Evolutionary conservation across 2,329 filamentous ascomycete genomes (phyloP).

Genomic region (Remersonia thermophila): DNA sequence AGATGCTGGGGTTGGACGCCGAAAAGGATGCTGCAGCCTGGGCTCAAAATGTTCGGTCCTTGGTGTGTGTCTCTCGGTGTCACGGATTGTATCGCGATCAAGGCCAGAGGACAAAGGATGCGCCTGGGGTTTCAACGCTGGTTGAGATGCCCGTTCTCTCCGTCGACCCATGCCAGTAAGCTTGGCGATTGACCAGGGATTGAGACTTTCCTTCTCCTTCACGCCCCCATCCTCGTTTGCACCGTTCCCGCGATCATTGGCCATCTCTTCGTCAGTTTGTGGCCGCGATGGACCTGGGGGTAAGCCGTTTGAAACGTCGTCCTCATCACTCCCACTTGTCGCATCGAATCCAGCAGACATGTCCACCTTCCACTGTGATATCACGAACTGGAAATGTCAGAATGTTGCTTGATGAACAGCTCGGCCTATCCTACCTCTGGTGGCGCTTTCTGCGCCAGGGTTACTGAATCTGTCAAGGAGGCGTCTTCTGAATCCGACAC

Average conservation of each 20-base stretch:
- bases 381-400: constrained; percentile 2
- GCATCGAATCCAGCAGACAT: constrained; percentile 12
- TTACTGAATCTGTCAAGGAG: background rate
- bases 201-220: constrained; percentile 17
- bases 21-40: too few species aligned
- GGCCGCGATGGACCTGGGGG: background rate
- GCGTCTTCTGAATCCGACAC: background rate
- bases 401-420: background rate
- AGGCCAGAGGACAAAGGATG: background rate
- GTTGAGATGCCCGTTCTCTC: constrained; percentile 13
- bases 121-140: background rate
- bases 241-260: too few species aligned
- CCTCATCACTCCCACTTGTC: constrained; percentile 3
- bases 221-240: background rate
- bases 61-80: too few species aligned
- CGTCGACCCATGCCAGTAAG: constrained; percentile 9
- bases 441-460: background rate
- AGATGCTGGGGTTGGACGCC: too few species aligned
- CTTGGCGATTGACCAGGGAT: constrained; percentile 30
- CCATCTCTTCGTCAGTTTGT: too few species aligned
- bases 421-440: constrained; percentile 2
- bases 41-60: too few species aligned
- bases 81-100: too few species aligned
- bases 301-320: background rate
- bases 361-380: constrained; percentile 10